These are phyloP conservation scores for Atalantia buxifolia DNA, from an alignment of 345 rosid species.

Conservation along the genomic window DNA sequence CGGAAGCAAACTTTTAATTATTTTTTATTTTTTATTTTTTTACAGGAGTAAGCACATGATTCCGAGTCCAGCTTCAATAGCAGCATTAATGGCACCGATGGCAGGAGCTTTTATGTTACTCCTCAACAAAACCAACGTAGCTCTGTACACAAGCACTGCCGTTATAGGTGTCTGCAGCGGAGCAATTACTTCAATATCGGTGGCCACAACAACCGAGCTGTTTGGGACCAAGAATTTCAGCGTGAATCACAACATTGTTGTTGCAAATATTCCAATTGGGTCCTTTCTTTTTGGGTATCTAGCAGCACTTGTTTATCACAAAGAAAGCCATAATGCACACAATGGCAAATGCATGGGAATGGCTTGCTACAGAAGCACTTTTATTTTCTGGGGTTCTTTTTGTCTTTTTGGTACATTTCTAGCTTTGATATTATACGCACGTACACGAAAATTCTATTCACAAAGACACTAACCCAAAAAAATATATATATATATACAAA, in stretches of 20 bases:
- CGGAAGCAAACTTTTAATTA: no score
- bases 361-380: conserved; percentile 59
- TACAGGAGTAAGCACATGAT: conserved; percentile 46
- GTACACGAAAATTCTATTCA: conserved; percentile 54
- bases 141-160: conserved; percentile 65
- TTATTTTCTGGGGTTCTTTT: conserved; percentile 67
- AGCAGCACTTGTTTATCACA: conserved; percentile 66
- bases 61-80: conserved; percentile 56
- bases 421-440: conserved; percentile 45
- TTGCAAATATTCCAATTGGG: conserved; percentile 78
- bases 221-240: conserved; percentile 72
- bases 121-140: conserved; percentile 25
- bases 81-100: conserved; percentile 53
- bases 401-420: conserved; percentile 52
- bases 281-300: conserved; percentile 65
- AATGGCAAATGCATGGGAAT: conserved; percentile 63
- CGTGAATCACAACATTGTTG: conserved; percentile 83
- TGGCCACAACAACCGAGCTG: conserved; percentile 64
- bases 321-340: conserved; percentile 3
- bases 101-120: conserved; percentile 63
- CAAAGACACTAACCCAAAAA: not conserved
- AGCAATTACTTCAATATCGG: conserved; percentile 72
- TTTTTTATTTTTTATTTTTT: not conserved
- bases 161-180: conserved; percentile 67
- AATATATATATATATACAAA: no score